Evolutionary conservation across 352 stramenopile genomes (phyloP).

Genomic region (Globisporangium abappressorium): DNA sequence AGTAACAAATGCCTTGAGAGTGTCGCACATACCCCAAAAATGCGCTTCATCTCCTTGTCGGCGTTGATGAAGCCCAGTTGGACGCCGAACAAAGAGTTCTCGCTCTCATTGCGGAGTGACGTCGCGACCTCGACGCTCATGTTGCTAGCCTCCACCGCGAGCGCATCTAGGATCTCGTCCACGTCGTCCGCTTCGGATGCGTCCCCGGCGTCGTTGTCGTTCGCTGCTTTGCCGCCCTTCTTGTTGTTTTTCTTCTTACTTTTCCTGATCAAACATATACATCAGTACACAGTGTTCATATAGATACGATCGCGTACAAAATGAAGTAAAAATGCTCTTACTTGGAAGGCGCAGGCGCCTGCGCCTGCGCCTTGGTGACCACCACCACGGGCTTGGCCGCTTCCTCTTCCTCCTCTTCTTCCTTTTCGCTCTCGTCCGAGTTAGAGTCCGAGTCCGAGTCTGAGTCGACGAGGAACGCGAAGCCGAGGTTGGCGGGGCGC

Average conservation of each 20-base stretch:
- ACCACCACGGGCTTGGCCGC: conserved; percentile 13
- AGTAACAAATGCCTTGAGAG: neutral
- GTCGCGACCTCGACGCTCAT: conserved; percentile 34
- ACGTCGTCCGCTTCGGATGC: conserved; percentile 37
- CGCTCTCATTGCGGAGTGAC: conserved; percentile 32
- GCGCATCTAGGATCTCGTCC: conserved; percentile 65
- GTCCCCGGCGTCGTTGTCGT: conserved; percentile 26
- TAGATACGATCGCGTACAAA: no score
- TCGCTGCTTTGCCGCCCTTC: conserved; percentile 21
- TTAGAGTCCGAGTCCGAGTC: conserved; percentile 61
- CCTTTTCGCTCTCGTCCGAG: conserved; percentile 26
- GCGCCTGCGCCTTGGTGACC: conserved; percentile 9
- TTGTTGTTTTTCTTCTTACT: conserved; percentile 43
- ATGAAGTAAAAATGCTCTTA: conserved; percentile 1
- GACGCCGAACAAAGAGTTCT: conserved; percentile 65
- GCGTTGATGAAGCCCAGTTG: conserved; percentile 77
- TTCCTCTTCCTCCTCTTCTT: conserved; percentile 19
- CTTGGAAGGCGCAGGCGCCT: conserved; percentile 14
- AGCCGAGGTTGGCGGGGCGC: conserved; percentile 48
- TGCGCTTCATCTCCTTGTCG: conserved; percentile 88
- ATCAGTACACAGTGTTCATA: neutral
- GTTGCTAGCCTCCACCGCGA: conserved; percentile 42
- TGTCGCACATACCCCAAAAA: conserved; percentile 59
- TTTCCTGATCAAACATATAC: neutral
- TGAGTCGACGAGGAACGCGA: conserved; percentile 70